Percentiles rank a stretch among this genome's conserved stretches.
These are phyloP conservation scores for Neofusicoccum kwambonambiense DNA, from an alignment of 2,329 filamentous ascomycete genomes.

Conservation along the genomic window DNA sequence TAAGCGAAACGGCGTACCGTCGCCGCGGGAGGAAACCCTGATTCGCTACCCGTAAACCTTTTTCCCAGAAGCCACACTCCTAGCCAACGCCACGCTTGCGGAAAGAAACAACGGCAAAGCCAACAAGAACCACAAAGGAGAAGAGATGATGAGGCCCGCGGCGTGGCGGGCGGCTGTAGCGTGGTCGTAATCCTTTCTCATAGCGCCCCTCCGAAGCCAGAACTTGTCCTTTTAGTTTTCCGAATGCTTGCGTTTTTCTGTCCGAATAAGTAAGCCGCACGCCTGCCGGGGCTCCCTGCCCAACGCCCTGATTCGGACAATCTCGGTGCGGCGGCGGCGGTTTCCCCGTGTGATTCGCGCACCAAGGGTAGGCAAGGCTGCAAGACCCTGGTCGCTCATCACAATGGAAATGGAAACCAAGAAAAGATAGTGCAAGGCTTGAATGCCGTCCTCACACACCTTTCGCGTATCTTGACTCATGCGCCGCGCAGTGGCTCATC, in stretches of 20 bases:
- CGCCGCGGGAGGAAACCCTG: conserved; percentile 13
- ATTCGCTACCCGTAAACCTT: conserved; percentile 15
- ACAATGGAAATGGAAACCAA: conserved; percentile 15
- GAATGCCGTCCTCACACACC: conserved; percentile 9
- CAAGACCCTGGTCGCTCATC: conserved; percentile 13
- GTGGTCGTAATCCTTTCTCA: background rate
- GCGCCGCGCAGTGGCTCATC: background rate
- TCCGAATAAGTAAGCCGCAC: background rate
- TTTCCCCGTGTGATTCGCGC: conserved; percentile 15
- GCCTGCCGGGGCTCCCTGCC: conserved; percentile 6
- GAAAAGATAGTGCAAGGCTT: conserved; percentile 13
- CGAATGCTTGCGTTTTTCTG: background rate
- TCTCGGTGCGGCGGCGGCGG: conserved; percentile 13
- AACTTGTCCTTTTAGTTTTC: background rate
- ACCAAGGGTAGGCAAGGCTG: conserved; percentile 7
- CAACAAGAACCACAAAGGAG: conserved; percentile 7
- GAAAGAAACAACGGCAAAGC: conserved; percentile 4
- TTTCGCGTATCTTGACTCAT: conserved; percentile 5
- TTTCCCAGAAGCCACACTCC: conserved; percentile 7
- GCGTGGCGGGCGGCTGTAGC: background rate
- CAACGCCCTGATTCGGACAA: conserved; percentile 7
- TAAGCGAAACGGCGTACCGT: conserved; percentile 16
- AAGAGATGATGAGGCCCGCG: background rate
- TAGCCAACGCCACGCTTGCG: conserved; percentile 14
- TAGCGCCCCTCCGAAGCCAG: background rate